Conservation (phyloP, 2,329 filamentous ascomycete species). For the Didymella sp. region DNA sequence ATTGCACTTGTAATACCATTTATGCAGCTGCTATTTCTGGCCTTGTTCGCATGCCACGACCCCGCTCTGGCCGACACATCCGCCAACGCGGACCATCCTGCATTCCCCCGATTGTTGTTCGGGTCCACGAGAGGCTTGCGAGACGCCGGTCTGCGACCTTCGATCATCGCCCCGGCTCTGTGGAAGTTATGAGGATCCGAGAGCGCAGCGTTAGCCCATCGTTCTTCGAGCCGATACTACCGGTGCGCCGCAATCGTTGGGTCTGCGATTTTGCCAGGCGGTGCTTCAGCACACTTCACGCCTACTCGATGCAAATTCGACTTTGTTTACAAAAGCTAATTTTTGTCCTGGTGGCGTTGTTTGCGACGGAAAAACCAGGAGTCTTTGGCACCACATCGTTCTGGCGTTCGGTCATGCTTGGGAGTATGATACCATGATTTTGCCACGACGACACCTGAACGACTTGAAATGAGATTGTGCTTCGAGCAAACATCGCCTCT, state of each 20-base stretch:
- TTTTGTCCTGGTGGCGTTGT: slow-evolving; percentile 1
- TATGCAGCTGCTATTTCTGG: slow-evolving; percentile 20
- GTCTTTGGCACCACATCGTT: slow-evolving; percentile 33
- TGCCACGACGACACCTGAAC: slow-evolving; percentile 19
- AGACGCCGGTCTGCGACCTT: slow-evolving; percentile 8
- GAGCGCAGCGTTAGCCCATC: slow-evolving; percentile 1
- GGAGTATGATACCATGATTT: slow-evolving; percentile 43
- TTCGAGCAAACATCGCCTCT: slow-evolving; percentile 11
- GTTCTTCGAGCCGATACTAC: neutral
- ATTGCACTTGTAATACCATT: slow-evolving; percentile 24
- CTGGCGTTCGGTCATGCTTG: slow-evolving; percentile 38
- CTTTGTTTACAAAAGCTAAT: neutral
- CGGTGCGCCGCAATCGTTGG: slow-evolving; percentile 5
- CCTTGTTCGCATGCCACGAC: slow-evolving; percentile 22
- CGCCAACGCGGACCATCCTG: slow-evolving; percentile 15
- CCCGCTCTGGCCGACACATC: slow-evolving; percentile 18
- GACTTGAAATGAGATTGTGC: slow-evolving; percentile 12
- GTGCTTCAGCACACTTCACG: slow-evolving; percentile 11
- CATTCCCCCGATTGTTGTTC: slow-evolving; percentile 18
- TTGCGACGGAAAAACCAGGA: slow-evolving; percentile 35
- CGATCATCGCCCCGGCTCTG: slow-evolving; percentile 9
- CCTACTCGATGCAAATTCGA: slow-evolving; percentile 3
- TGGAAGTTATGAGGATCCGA: slow-evolving; percentile 13
- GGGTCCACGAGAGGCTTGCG: slow-evolving; percentile 11
- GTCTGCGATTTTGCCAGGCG: slow-evolving; percentile 4